These are phyloP conservation scores for Mesembryanthemum crystallinum DNA, from an alignment of 148 eudicot species.

Conservation along the genomic window DNA sequence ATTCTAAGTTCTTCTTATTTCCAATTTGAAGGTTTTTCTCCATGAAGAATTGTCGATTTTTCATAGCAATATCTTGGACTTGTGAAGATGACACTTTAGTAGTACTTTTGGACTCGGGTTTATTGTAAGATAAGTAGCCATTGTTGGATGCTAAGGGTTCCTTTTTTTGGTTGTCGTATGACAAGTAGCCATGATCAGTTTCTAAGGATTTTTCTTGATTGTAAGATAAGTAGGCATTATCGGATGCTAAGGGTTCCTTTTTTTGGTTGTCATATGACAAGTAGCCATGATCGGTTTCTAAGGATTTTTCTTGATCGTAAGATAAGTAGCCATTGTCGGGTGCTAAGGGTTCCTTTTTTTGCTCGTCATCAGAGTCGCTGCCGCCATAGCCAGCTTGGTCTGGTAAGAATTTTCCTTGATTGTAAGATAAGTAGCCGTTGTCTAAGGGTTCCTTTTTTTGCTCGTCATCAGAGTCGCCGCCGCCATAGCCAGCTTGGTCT, in stretches of 20 bases:
- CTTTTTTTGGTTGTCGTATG: not conserved
- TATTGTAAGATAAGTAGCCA: no score
- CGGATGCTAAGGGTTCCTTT: not conserved
- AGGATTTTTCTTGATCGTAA: not conserved
- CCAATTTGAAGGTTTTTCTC: conserved; percentile 19
- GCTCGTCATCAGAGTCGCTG: no score
- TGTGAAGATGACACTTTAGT: not conserved
- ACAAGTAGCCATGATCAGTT: not conserved
- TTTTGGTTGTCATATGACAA: not conserved
- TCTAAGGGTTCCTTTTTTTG: no score
- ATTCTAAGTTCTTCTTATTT: conserved; percentile 13
- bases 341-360: no score
- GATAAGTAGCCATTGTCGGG: no score
- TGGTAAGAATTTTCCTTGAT: not conserved
- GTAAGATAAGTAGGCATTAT: not conserved
- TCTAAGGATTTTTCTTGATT: no score
- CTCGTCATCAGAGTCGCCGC: no score
- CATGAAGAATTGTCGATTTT: conserved; percentile 18
- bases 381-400: no score
- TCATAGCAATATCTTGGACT: not conserved
- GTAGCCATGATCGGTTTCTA: not conserved
- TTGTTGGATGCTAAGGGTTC: no score
- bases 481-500: no score
- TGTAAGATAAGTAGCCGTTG: no score
- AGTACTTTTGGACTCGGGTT: not conserved